Evolutionary conservation across 2,329 filamentous ascomycete species (phyloP), one percentile per base, ranked within the genome.

Genomic region (Fusarium tuaranense): DNA sequence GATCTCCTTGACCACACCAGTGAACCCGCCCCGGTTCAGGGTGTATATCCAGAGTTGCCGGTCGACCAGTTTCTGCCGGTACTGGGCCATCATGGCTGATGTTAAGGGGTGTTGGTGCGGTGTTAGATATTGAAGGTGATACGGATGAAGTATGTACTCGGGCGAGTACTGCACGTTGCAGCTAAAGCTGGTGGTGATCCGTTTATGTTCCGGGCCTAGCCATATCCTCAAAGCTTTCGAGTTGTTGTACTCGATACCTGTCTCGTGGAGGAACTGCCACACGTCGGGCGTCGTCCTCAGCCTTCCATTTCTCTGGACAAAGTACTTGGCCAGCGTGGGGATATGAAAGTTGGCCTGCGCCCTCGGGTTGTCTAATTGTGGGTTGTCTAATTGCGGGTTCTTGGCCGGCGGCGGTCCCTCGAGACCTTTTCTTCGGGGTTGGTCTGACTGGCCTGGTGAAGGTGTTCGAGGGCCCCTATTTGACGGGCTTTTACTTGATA

Each of bases 31-130:
- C 13, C 59, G 36, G 20, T 32, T 32, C 22, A 78, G 76, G 3
- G 76, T 69, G 46, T 81, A 74, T 10, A 83, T 65, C 83, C 83
- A 84, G 18, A 84, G 72, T 34, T 82, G 79, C 44, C 80, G 68
- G 25, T 80, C 70, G 12, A 61, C 61, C 5, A 73, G 22, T 66
- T 78, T 81, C 3, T 66, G 69, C n/a, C 74, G 77, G 66, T 82
- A 82, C 27, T 77, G 72, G 36, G 65, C 59, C 59, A 79, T 78
- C n/a, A 79, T 69, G 34, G 70, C 53, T 2, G 78, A 71, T 5
- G 72, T 67, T 25, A 83, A 68, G 1, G 84, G 79, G 59, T 85
- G 81, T 7, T 80, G 81, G 12, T 76, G 76, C 1, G 80, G 78
- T 7, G 79, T 78, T 22, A 86, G 78, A 65, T 78, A 83, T 7